These are phyloP conservation scores for Pedinophyceae sp. DNA, from an alignment of 139 green algal species.

Conservation along the genomic window DNA sequence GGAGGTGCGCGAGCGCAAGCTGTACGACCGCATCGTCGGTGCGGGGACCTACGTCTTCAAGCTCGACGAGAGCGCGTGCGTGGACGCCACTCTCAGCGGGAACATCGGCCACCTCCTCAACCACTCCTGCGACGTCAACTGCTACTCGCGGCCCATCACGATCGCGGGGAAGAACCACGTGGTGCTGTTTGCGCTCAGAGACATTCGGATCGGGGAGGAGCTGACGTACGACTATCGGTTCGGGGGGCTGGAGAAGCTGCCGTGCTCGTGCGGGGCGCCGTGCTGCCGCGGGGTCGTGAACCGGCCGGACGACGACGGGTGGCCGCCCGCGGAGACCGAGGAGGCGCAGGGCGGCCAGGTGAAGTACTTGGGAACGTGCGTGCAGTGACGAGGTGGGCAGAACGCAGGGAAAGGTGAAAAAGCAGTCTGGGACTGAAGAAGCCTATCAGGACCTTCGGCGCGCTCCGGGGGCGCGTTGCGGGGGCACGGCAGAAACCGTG, in stretches of 20 bases:
- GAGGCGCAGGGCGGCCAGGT: no score
- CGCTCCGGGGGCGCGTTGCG: no score
- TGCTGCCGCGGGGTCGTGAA: conserved; percentile 52
- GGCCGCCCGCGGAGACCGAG: no score
- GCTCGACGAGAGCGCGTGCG: conserved; percentile 22
- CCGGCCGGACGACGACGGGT: no score
- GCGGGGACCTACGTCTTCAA: conserved; percentile 78
- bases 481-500: no score
- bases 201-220: conserved; percentile 15
- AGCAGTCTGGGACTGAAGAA: no score
- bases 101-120: conserved; percentile 80
- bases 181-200: conserved; percentile 42
- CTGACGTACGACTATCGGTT: conserved; percentile 46
- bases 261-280: conserved; percentile 53
- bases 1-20: neutral
- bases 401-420: no score
- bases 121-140: conserved; percentile 73
- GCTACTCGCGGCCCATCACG: conserved; percentile 43
- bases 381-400: no score
- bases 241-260: conserved; percentile 30
- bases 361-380: no score
- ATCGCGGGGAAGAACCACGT: conserved; percentile 38
- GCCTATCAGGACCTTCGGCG: no score
- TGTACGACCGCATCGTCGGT: conserved; percentile 28
- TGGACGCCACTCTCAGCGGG: conserved; percentile 55